Conservation (phyloP, 768 basidiomycete genomes). For the Pleurotus tuber-regium region DNA sequence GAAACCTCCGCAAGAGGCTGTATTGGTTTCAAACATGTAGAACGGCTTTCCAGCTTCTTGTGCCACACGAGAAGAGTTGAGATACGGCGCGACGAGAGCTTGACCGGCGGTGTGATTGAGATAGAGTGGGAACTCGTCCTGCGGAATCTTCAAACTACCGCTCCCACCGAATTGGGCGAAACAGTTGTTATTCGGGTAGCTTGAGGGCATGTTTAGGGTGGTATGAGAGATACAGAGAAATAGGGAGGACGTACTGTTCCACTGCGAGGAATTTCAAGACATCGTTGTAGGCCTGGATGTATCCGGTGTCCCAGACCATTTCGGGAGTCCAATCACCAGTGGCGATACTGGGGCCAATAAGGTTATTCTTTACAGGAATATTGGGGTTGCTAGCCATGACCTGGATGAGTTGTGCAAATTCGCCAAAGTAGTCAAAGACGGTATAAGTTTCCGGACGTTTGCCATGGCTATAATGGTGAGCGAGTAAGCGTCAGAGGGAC, state of each 20-base stretch:
- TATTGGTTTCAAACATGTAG: constrained; percentile 72
- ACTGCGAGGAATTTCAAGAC: constrained; percentile 14
- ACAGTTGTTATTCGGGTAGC: constrained; percentile 56
- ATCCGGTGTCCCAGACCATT: constrained; percentile 17
- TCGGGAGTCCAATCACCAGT: constrained; percentile 16
- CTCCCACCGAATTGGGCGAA: constrained; percentile 40
- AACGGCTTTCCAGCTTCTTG: constrained; percentile 41
- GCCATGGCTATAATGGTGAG: constrained; percentile 8
- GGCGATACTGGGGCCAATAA: constrained; percentile 15
- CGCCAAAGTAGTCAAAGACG: constrained; percentile 11
- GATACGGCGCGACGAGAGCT: constrained; percentile 48
- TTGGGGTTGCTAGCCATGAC: constrained; percentile 25
- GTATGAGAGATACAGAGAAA: constrained; percentile 17
- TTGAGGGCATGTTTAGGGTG: constrained; percentile 30
- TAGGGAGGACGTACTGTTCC: constrained; percentile 19
- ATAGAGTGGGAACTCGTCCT: constrained; percentile 52
- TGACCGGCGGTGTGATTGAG: constrained; percentile 59
- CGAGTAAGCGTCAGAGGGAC: not conserved
- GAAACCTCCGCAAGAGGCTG: constrained; percentile 69
- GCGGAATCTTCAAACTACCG: constrained; percentile 41
- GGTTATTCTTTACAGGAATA: constrained; percentile 26
- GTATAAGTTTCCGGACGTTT: not conserved
- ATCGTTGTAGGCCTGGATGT: constrained; percentile 11
- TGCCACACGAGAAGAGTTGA: constrained; percentile 46
- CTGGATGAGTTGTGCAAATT: constrained; percentile 34